These are phyloP conservation scores for Lactarius psammicola DNA, from an alignment of 768 basidiomycete species.

Conservation along the genomic window DNA sequence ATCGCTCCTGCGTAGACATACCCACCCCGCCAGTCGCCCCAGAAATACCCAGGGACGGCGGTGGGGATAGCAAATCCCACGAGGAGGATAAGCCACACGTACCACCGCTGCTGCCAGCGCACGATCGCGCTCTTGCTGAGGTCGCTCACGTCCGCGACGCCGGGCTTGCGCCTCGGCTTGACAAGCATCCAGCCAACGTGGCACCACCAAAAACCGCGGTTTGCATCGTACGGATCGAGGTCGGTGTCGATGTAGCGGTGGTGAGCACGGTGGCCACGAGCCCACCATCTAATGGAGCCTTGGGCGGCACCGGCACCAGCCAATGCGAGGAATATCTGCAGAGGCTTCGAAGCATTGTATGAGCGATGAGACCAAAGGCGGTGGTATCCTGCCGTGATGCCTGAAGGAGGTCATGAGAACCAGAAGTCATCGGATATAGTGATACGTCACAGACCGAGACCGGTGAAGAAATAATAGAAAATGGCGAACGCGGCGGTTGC, in stretches of 20 bases:
- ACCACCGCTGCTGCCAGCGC: conserved; percentile 84
- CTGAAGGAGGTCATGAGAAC: conserved; percentile 33
- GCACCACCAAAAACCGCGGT: conserved; percentile 80
- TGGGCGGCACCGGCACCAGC: conserved; percentile 90
- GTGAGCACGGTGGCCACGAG: conserved; percentile 92
- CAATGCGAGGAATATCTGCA: conserved; percentile 83
- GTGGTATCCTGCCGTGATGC: conserved; percentile 92
- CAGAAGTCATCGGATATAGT: not conserved
- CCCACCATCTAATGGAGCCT: conserved; percentile 98
- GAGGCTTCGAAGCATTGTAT: conserved; percentile 82
- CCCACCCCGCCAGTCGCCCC: conserved; percentile 85
- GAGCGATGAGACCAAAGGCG: conserved; percentile 94
- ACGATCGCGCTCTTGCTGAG: conserved; percentile 77
- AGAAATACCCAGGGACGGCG: conserved; percentile 67
- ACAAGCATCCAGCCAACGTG: conserved; percentile 92
- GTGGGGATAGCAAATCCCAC: conserved; percentile 76
- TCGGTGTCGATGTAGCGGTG: conserved; percentile 96
- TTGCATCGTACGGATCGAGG: conserved; percentile 90
- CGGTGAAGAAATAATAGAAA: conserved; percentile 72
- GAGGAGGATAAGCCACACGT: conserved; percentile 61
- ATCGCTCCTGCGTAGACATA: conserved; percentile 79
- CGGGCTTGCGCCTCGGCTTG: conserved; percentile 85
- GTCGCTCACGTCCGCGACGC: conserved; percentile 86
- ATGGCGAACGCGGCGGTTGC: conserved; percentile 68
- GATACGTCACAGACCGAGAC: conserved; percentile 59